Percentiles rank a stretch among this genome's conserved stretches.
Conservation (phyloP, 2,329 filamentous ascomycete genomes). For the Exserohilum turcica region DNA sequence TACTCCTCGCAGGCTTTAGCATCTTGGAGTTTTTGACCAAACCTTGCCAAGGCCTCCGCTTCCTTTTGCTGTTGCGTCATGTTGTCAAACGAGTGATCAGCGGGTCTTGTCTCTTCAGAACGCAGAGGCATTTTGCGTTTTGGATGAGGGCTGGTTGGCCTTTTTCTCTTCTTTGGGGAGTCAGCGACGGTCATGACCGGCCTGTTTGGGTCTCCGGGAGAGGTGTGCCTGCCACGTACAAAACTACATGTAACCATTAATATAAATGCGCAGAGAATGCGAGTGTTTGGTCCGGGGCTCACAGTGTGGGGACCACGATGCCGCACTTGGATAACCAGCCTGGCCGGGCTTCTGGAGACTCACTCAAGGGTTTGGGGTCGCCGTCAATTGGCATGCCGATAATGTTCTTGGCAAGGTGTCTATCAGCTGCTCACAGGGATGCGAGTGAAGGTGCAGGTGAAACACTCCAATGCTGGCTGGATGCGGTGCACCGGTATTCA, state of each 20-base stretch:
- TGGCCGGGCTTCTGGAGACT: conserved; percentile 27
- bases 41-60: background rate
- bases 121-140: conserved; percentile 20
- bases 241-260: conserved; percentile 25
- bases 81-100: conserved; percentile 4
- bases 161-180: conserved; percentile 44
- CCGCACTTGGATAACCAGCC: conserved; percentile 40
- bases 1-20: conserved; percentile 22
- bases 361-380: conserved; percentile 34
- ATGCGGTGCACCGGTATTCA: background rate
- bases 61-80: background rate
- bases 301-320: conserved; percentile 34
- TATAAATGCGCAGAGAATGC: background rate
- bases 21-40: conserved; percentile 13
- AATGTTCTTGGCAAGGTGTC: conserved; percentile 18
- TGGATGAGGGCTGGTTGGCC: conserved; percentile 27
- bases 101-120: conserved; percentile 11
- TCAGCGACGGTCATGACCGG: conserved; percentile 38
- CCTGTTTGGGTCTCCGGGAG: conserved; percentile 29
- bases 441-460: conserved; percentile 2
- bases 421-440: conserved; percentile 32
- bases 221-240: conserved; percentile 39
- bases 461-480: background rate
- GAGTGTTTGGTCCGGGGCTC: conserved; percentile 12
- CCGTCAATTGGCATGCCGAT: conserved; percentile 41